phyloP scores from a whole-genome alignment of 2,329 filamentous ascomycete species.

The Apiospora rasikravindrae region DNA sequence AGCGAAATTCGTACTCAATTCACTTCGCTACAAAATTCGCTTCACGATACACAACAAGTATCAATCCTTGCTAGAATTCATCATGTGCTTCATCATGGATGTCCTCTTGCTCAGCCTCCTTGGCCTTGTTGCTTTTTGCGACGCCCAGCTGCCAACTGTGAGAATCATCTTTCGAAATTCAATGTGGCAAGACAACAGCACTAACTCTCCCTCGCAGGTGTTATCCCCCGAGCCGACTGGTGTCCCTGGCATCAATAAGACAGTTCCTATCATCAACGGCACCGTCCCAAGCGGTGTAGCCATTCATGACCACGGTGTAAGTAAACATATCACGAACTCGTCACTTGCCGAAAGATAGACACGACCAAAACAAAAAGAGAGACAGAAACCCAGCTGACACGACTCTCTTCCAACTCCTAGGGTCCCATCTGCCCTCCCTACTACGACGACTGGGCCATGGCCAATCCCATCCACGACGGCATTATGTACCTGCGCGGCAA shows the following conservation, averaged over 20 bases:
- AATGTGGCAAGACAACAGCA: no score
- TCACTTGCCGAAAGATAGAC: no score
- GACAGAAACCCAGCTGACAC: background rate
- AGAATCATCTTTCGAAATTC: background rate
- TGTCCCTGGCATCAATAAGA: background rate
- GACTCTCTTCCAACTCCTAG: background rate
- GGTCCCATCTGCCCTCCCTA: background rate
- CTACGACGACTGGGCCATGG: background rate
- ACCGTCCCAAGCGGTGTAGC: background rate
- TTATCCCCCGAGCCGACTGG: background rate
- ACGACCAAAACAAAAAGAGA: no score
- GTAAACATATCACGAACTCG: background rate
- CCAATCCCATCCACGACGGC: background rate
- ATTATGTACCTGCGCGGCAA: background rate
- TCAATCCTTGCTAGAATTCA: background rate
- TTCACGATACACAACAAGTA: background rate
- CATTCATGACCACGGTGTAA: background rate
- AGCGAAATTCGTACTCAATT: no score
- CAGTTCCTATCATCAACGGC: background rate
- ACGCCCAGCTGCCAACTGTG: background rate
- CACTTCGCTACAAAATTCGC: background rate
- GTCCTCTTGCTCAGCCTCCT: background rate
- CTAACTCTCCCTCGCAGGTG: background rate
- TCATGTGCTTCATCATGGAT: background rate
- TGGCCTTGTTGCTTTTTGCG: background rate